phyloP scores from a whole-genome alignment of 169 alveolate species.

The Besnoitia besnoiti region DNA sequence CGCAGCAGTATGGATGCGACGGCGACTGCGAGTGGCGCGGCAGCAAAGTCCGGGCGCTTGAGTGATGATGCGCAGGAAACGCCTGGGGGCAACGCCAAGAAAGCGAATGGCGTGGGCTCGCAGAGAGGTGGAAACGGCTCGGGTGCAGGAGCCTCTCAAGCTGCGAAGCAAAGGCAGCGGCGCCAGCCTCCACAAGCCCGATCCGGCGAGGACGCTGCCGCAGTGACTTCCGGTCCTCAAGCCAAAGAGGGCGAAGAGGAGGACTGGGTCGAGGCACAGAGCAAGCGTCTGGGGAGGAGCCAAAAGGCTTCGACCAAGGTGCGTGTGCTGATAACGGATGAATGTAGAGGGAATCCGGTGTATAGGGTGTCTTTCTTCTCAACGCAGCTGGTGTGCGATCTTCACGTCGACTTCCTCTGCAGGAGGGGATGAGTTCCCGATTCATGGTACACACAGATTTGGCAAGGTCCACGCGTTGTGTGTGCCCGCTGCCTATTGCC shows the following conservation, averaged over 20 bases:
- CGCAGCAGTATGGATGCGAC: background rate
- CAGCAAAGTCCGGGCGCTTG: background rate
- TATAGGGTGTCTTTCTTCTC: no score
- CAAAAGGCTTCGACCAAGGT: background rate
- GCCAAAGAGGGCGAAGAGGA: background rate
- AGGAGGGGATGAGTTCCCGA: no score
- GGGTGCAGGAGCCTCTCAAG: background rate
- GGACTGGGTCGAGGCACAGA: constrained; percentile 35
- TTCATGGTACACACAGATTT: no score
- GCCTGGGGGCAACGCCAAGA: background rate
- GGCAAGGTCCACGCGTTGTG: no score
- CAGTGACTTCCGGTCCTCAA: background rate
- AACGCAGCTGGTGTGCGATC: no score
- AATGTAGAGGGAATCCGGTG: no score
- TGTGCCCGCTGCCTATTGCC: no score
- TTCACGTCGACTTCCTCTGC: no score
- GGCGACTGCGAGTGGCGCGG: background rate
- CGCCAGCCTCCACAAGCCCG: background rate
- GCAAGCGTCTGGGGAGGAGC: constrained; percentile 15
- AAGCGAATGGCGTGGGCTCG: constrained; percentile 6
- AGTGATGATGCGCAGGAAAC: background rate
- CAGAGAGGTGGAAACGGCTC: background rate
- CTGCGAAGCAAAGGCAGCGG: background rate
- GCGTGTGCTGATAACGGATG: no score
- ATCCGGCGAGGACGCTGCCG: background rate